phyloP scores from a whole-genome alignment of 2,329 filamentous ascomycete genomes.

The Alternaria tenuissima region DNA sequence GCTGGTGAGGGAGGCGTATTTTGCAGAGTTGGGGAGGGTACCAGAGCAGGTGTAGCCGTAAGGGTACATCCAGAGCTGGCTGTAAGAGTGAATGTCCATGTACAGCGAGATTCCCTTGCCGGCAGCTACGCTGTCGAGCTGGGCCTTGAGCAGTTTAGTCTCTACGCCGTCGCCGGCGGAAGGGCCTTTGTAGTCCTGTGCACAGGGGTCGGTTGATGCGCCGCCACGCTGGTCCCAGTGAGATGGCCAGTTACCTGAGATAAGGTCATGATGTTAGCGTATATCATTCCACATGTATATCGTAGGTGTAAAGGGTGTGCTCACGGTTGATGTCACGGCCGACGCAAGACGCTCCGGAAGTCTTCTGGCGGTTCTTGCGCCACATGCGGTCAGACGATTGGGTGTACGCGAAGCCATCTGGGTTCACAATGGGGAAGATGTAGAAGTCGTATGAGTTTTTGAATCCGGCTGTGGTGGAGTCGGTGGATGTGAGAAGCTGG shows the following conservation, averaged over 20 bases:
- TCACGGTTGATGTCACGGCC: slow-evolving; percentile 50
- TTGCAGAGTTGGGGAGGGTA: slow-evolving; percentile 56
- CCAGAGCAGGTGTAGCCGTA: slow-evolving; percentile 68
- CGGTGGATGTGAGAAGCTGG: slow-evolving; percentile 45
- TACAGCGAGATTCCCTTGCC: slow-evolving; percentile 66
- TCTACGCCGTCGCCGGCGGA: slow-evolving; percentile 48
- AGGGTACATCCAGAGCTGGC: slow-evolving; percentile 57
- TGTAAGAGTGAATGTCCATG: slow-evolving; percentile 71
- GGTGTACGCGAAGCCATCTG: slow-evolving; percentile 51
- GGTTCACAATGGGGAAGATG: slow-evolving; percentile 57
- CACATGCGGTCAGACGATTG: slow-evolving; percentile 51
- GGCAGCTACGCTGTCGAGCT: slow-evolving; percentile 55
- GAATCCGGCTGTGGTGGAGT: slow-evolving; percentile 48
- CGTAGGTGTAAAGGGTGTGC: background rate
- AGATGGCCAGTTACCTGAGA: slow-evolving; percentile 46
- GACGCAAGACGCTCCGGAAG: slow-evolving; percentile 40
- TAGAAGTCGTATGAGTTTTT: slow-evolving; percentile 73
- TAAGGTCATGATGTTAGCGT: background rate
- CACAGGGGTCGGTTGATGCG: slow-evolving; percentile 48
- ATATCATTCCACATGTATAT: background rate
- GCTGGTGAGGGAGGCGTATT: slow-evolving; percentile 60
- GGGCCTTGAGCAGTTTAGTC: slow-evolving; percentile 56
- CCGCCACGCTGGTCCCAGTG: slow-evolving; percentile 46
- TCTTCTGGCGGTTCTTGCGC: slow-evolving; percentile 51
- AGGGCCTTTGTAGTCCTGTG: slow-evolving; percentile 48